A percentile compares a stretch with the other conserved stretches of the same genome.
These are phyloP conservation scores for Coemansia sp. DNA, from an alignment of 192 early-diverging fungal genomes.

Conservation along the genomic window DNA sequence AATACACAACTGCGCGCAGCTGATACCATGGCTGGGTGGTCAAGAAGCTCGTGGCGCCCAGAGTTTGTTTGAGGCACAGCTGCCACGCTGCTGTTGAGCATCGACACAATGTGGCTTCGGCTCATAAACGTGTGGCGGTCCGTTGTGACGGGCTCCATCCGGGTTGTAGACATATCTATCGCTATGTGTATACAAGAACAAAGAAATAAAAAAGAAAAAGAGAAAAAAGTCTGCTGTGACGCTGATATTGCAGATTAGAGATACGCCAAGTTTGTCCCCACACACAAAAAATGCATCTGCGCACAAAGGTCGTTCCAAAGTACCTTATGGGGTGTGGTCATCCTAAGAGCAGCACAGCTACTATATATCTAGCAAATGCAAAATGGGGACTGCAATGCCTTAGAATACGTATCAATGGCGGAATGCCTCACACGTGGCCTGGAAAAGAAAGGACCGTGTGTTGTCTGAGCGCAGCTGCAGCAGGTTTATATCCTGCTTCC, in stretches of 20 bases:
- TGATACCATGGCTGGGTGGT: constrained; percentile 34
- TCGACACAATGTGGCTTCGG: constrained; percentile 32
- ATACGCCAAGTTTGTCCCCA: neutral
- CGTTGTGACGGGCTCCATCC: constrained; percentile 1
- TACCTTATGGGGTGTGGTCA: neutral
- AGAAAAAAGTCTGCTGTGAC: neutral
- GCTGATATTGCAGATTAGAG: neutral
- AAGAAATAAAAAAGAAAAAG: neutral
- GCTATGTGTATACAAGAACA: neutral
- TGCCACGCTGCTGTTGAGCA: constrained; percentile 18
- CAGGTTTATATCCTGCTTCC: neutral
- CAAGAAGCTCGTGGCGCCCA: constrained; percentile 33
- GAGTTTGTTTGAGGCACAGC: neutral
- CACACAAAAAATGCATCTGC: neutral
- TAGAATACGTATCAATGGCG: neutral
- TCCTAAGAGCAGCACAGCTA: too few relatives aligned
- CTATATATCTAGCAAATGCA: neutral
- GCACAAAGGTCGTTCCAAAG: neutral
- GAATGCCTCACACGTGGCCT: neutral
- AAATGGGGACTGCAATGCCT: neutral
- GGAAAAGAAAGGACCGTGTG: neutral
- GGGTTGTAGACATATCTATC: constrained; percentile 5
- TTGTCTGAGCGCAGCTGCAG: neutral
- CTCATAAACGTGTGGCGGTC: constrained; percentile 36
- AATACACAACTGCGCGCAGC: constrained; percentile 46